Evolutionary conservation across 2,329 filamentous ascomycete species (phyloP), one percentile per base, ranked within the genome.

Genomic region (Dothideomycetes sp.): DNA sequence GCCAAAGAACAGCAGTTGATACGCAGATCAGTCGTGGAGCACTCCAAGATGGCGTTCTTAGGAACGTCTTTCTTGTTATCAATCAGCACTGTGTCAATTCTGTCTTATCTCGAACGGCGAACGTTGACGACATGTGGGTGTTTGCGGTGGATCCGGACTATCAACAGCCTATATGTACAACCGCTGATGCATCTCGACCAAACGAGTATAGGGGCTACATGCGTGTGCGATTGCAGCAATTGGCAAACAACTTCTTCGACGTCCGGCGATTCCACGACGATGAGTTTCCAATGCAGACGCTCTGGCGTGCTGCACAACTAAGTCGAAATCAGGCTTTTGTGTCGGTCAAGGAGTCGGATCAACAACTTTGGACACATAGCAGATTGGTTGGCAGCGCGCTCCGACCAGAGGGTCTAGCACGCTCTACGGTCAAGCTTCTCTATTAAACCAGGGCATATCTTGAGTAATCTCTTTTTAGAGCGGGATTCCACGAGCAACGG

Each of bases 161-260:
- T 34, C 16, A 16, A 8, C 30, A 31, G 25, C 15, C 36, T 16
- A 22, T 38, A 11, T n/a, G 15, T 13, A 31, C 40, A 8, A 30
- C 31, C 15, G 15, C 41, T 4, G 25, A 12, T 10, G 33, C 24
- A 8, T 12, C 18, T 15, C 27, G 25, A 20, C n/a, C n/a, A n/a
- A n/a, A n/a, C n/a, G 32, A 46, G 45, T 46, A 46, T 17, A 41
- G 33, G 24, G 41, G 41, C 31, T 46, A 44, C 27, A 18, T 46
- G 31, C 45, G 41, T 19, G 45, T 46, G 3, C 35, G 45, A 37
- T 4, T 44, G n/a, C 45, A 46, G 31, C 45, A 46, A n/a, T 18
- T 44, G 31, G 41, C 41, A n/a, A 44, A 46, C 32, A 46, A 44
- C 17, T 46, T 46, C 20, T 46, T 41, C 33, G 44, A 33, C 24